phyloP scores from a whole-genome alignment of 1,139 yeast species.

The Arxiozyma slooffiae region DNA sequence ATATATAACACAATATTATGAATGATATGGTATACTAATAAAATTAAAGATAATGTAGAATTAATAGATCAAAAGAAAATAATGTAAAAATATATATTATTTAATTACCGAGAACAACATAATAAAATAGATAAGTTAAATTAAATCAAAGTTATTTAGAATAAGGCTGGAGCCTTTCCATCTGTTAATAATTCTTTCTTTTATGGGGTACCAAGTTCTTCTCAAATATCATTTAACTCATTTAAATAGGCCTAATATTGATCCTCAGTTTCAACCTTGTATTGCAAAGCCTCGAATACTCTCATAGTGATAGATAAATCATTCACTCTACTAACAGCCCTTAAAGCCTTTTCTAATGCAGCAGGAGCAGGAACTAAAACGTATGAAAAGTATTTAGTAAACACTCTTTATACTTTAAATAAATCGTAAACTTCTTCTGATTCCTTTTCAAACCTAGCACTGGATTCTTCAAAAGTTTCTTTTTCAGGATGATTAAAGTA shows the following conservation, averaged over 20 bases:
- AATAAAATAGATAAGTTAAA: no score
- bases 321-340: conserved; percentile 97
- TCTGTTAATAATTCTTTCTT: conserved; percentile 70
- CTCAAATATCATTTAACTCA: conserved; percentile 83
- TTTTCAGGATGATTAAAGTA: conserved; percentile 47
- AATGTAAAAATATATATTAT: no score
- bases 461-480: conserved; percentile 92
- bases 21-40: neutral
- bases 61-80: no score
- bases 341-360: conserved; percentile 89
- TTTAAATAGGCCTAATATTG: conserved; percentile 95
- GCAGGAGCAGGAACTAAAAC: conserved; percentile 98
- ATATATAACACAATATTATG: neutral
- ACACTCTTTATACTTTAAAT: conserved; percentile 88
- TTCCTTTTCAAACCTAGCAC: conserved; percentile 88
- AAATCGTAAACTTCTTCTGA: conserved; percentile 96
- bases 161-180: conserved; percentile 1
- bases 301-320: conserved; percentile 98
- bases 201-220: conserved; percentile 87
- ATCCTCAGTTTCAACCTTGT: conserved; percentile 87
- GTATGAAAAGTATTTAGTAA: conserved; percentile 95
- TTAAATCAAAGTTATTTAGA: conserved; percentile 17
- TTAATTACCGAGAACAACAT: neutral
- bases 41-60: no score
- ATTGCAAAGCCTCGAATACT: conserved; percentile 87